Base-by-base conservation (phyloP, 495 filamentous ascomycete genomes). In the Hyaloscypha finlandica region DNA sequence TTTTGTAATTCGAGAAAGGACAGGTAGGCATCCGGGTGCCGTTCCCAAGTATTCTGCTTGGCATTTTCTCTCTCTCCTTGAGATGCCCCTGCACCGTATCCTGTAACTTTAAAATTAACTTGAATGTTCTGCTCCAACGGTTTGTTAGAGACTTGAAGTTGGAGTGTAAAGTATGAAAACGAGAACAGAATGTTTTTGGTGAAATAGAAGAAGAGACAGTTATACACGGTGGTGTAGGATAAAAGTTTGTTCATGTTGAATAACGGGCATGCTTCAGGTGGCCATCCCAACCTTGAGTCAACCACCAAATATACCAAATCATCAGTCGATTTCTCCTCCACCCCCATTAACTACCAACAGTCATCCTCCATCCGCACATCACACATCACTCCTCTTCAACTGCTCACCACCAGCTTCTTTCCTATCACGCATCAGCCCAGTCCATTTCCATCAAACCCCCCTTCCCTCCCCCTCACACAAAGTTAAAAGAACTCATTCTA, bases 401-500 rank as follows among this genome's bases (percentile, higher is more conserved):
- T 59, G 31, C 3, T 59, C 56, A 3, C 56, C 56, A 59, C 32
- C 32, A 8, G 32, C 56, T 22, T 3, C 29, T 20, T 37, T 59
- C 8, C 56, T 59, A 37, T 4, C 3, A 4, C 19, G 8, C 25
- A 37, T 59, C 32, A 35, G 30, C n/a, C 6, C 25, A 59, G 32
- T 37, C 8, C 29, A 32, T 29, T 20, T 58, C 25, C 25, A 12
- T 11, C 14, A 56, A 25, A 29, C 53, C 25, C 53, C 6, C 16
- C 25, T 25, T 25, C 25, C 25, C 25, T 25, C 25, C 25, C 1
- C 25, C 25, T 25, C 25, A 2, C 25, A 25, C 25, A 25, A 25
- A 2, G 1, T 25, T 25, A 25, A 25, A 25, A 25, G 25, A 6
- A 59, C 63, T 65, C 33, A 65, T 54, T 54, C 63, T n/a, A 37